phyloP scores from a whole-genome alignment of 306 rosid genomes.

The Fagus crenata region DNA sequence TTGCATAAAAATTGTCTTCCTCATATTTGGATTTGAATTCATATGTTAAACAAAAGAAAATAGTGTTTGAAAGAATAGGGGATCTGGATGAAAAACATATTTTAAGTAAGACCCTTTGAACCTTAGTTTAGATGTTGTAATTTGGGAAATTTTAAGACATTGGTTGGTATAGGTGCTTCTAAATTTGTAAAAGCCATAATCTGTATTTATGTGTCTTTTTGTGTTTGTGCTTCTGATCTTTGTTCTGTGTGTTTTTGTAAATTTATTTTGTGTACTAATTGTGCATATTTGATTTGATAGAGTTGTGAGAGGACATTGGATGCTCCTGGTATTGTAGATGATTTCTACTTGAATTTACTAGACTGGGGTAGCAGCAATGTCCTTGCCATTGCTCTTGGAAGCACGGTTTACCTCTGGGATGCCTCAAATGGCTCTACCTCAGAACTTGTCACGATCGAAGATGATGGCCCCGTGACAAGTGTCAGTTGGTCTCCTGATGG shows the following conservation, averaged over 20 bases:
- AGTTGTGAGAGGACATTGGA: constrained; percentile 76
- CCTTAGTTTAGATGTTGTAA: background rate
- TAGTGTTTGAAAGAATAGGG: too few relatives aligned
- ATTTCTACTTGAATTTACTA: constrained; percentile 66
- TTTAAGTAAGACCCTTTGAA: background rate
- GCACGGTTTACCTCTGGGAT: constrained; percentile 68
- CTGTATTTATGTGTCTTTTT: background rate
- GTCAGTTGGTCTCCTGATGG: constrained; percentile 85
- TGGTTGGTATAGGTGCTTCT: background rate
- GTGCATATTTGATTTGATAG: constrained; percentile 30
- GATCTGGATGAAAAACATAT: too few relatives aligned
- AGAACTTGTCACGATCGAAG: constrained; percentile 65
- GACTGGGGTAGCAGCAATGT: constrained; percentile 73
- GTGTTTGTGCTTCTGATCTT: too few relatives aligned
- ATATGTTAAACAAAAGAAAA: too few relatives aligned
- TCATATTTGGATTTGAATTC: too few relatives aligned
- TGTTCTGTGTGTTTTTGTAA: constrained; percentile 11
- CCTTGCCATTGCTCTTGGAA: constrained; percentile 62
- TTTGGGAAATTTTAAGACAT: background rate
- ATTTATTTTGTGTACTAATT: too few relatives aligned
- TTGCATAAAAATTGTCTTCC: background rate
- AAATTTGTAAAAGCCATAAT: too few relatives aligned
- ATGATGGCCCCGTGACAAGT: constrained; percentile 62
- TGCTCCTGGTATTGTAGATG: constrained; percentile 76
- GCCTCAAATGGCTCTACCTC: constrained; percentile 59